Base-by-base conservation (phyloP, 2,329 filamentous ascomycete species). In the Fusarium tupiense region DNA sequence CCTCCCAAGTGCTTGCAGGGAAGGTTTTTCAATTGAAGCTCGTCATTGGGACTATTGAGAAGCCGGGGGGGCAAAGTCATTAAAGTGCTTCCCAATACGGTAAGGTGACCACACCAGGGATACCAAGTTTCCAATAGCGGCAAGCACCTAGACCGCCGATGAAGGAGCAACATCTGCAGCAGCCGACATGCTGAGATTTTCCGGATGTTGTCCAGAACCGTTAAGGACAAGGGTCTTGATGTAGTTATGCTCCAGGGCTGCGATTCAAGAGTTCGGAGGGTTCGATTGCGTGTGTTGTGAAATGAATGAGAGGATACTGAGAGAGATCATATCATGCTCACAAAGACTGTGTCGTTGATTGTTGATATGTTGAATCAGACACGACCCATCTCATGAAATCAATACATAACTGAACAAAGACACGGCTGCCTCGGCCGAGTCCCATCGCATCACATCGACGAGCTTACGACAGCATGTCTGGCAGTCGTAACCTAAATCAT, bases 31-130 rank as follows among this genome's bases (percentile, higher is more conserved):
- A 57, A 61, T 47, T 49, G 56, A 66, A 67, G 71, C 61, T 71
- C 37, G 61, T 56, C 47, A 73, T 73, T 74, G 71, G 71, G 43
- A 64, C 68, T 75, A 74, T 75, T 60, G 49, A 66, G 47, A 60
- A 44, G 44, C 68, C 49, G 71, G 63, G 53, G 59, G 61, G 62
- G 57, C 72, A 46, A 66, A 41, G 60, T 74, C 61, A 74, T 72
- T 74, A 66, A 74, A 73, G 68, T 66, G 26, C 26, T 61, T 37
- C 72, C 61, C 41, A 52, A 75, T 70, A 7, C 33, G 72, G 72
- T 53, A 74, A 73, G 72, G 72, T 38, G 53, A 43, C 12, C 17
- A 43, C 35, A 26, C 58, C 35, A 67, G 54, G 33, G 24, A 63
- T 38, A 29, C 69, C 52, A 69, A 52, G 40, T 66, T 74, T 68